Evolutionary conservation across 306 rosid species (phyloP), one percentile per base, ranked within the genome.

Genomic region (Cucurbita maxima): DNA sequence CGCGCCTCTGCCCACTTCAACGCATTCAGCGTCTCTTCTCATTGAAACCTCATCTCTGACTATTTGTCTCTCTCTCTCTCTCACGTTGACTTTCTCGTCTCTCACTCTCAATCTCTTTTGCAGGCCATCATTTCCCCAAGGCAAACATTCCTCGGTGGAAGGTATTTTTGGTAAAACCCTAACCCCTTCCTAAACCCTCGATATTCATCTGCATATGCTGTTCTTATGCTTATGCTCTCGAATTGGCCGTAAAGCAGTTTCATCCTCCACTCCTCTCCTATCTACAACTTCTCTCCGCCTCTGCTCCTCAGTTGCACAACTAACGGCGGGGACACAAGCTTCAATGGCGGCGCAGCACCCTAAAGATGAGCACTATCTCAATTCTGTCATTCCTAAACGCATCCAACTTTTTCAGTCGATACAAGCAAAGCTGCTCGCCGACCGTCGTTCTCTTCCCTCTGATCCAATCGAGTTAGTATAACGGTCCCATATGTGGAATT

Each of bases 321-420:
- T 60, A 4, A 74, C 82, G 13, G 67, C 79, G 0, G 60, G 0
- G 50, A 51, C 68, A 34, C 66, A 30, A 7, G 76, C 44, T 36
- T 22, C 74, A 67, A 74, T 76, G 76, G 81, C 85, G 87, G 88
- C 76, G 41, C 74, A 80, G 48, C 88, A 84, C 57, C 71, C 83
- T 4, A 94, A 94, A 54, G 98, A 94, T 82, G 88, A 86, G 3
- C 75, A 84, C 6, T 94, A 94, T 68, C 92, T 94, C 51, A 14
- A 4, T 16, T 25, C 66, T 14, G 79, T 80, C 11, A 83, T 90
- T 34, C 84, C 87, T n/a, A 89, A 85, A 80, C 98, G 97, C 20
- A 64, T 88, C 77, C 37, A 79, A 36, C 62, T 93, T 76, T 93
- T 93, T 82, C 75, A 84, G 76, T 0, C 84, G 30, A 81, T 90